A percentile compares a stretch with the other conserved stretches of the same genome.
Conservation (phyloP, 2,329 filamentous ascomycete genomes). For the Penicillium expansum region DNA sequence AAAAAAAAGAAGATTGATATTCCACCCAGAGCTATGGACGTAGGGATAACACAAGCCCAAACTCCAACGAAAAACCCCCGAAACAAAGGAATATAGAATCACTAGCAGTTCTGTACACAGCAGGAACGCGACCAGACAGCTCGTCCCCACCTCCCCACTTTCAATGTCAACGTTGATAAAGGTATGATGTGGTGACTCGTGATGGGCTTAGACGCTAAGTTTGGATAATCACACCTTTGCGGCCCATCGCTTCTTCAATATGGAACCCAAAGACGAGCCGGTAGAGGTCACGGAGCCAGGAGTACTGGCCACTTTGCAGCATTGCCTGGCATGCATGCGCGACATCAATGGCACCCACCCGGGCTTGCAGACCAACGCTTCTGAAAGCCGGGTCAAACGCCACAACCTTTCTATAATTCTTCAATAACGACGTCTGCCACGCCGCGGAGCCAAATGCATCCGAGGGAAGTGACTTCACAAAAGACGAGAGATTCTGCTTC, state of each 20-base stretch:
- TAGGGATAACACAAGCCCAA: background rate
- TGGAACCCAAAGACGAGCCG: conserved; percentile 80
- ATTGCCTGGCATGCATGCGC: conserved; percentile 77
- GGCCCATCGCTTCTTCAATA: conserved; percentile 69
- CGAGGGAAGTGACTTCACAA: conserved; percentile 70
- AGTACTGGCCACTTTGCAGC: conserved; percentile 68
- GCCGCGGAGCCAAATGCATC: conserved; percentile 74
- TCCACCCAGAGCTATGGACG: background rate
- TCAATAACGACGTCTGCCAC: conserved; percentile 68
- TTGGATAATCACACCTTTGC: conserved; percentile 57
- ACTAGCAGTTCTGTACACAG: background rate
- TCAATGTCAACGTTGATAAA: background rate
- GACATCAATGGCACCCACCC: conserved; percentile 64
- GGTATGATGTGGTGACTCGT: background rate
- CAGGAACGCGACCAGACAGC: background rate
- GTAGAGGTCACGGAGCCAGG: conserved; percentile 79
- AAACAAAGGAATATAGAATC: background rate
- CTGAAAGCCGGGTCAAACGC: conserved; percentile 68
- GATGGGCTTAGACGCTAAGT: conserved; percentile 18
- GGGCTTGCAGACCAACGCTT: conserved; percentile 32
- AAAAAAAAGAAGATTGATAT: background rate
- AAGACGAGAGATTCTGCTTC: conserved; percentile 63
- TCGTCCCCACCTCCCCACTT: background rate
- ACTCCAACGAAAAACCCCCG: background rate
- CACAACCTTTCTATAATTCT: conserved; percentile 78